phyloP scores from a whole-genome alignment of 2,329 filamentous ascomycete species.

The Cytospora chrysosperma region DNA sequence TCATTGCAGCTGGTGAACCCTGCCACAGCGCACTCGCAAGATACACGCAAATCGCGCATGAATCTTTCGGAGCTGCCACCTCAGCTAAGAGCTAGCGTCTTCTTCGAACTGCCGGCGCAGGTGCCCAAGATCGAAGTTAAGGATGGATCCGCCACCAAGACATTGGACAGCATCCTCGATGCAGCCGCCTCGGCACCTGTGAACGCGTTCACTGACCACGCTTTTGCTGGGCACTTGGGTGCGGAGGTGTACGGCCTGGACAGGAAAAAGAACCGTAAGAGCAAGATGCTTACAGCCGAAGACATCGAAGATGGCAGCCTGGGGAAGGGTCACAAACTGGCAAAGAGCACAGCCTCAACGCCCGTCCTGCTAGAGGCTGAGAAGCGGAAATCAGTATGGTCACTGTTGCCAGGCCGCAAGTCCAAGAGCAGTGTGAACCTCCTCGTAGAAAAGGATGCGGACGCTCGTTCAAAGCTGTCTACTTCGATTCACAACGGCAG shows the following conservation, averaged over 20 bases:
- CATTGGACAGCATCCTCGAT: slow-evolving; percentile 87
- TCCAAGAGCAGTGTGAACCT: slow-evolving; percentile 24
- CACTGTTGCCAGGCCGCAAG: slow-evolving; percentile 28
- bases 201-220: slow-evolving; percentile 86
- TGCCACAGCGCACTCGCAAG: slow-evolving; percentile 25
- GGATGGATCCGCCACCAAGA: slow-evolving; percentile 81
- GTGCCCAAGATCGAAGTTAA: slow-evolving; percentile 56
- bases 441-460: slow-evolving; percentile 20
- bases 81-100: slow-evolving; percentile 85
- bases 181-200: slow-evolving; percentile 87
- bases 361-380: slow-evolving; percentile 25
- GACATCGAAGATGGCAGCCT: neutral
- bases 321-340: slow-evolving; percentile 29
- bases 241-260: slow-evolving; percentile 69
- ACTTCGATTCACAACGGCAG: slow-evolving; percentile 12
- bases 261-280: slow-evolving; percentile 47
- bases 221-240: slow-evolving; percentile 74
- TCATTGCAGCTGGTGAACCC: neutral
- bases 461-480: slow-evolving; percentile 25
- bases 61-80: slow-evolving; percentile 64
- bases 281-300: slow-evolving; percentile 17
- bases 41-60: slow-evolving; percentile 37
- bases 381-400: slow-evolving; percentile 25
- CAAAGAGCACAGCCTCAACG: slow-evolving; percentile 25
- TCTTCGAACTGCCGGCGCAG: slow-evolving; percentile 71